Conservation (phyloP, 179 eudicot species). For the Beta lomatogona region DNA sequence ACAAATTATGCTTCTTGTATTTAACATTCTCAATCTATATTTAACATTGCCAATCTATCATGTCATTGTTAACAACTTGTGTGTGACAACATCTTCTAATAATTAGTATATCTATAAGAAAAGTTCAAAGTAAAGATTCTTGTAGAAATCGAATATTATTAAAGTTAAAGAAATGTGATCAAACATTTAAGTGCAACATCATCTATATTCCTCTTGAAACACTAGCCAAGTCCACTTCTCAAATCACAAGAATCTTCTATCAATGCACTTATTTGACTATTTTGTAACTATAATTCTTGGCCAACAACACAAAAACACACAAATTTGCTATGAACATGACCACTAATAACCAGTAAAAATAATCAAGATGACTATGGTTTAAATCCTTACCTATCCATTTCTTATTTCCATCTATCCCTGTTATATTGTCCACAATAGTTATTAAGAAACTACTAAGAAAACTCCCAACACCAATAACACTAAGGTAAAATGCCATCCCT, state of each 20-base stretch:
- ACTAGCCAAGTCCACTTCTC: not conserved
- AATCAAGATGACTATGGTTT: constrained; percentile 48
- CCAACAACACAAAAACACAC: constrained; percentile 39
- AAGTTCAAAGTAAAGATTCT: too few species aligned
- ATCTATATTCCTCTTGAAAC: too few species aligned
- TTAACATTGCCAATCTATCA: too few species aligned
- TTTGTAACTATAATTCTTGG: constrained; percentile 48
- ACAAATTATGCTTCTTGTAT: too few species aligned
- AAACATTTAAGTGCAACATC: not conserved
- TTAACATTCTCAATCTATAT: too few species aligned
- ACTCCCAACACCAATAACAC: constrained; percentile 51
- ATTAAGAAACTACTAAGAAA: constrained; percentile 51
- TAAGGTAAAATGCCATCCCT: constrained; percentile 65
- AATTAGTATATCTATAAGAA: too few species aligned
- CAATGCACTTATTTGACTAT: constrained; percentile 8
- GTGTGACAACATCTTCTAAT: too few species aligned
- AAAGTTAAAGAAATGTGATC: too few species aligned
- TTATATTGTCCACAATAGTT: constrained; percentile 40
- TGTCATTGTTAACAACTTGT: too few species aligned
- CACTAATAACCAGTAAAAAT: constrained; percentile 60
- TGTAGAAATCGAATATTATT: too few species aligned
- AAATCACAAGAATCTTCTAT: not conserved
- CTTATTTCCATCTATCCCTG: constrained; percentile 40
- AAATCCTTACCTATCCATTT: constrained; percentile 61
- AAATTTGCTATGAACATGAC: constrained; percentile 42